A percentile compares a stretch with the other conserved stretches of the same genome.
Conservation (phyloP, 257 asterid genomes). For the Plantago elongata region DNA sequence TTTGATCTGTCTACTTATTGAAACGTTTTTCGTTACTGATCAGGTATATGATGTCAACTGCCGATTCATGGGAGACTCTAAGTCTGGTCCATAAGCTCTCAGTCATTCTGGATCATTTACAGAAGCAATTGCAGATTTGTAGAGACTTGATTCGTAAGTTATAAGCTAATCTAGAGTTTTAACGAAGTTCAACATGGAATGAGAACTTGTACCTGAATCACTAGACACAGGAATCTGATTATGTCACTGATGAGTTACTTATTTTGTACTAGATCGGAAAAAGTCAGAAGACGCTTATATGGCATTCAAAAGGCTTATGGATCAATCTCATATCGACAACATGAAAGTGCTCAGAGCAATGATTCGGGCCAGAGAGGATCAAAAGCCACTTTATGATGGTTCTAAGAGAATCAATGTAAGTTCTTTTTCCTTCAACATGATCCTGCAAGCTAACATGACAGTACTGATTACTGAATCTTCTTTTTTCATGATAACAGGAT, state of each 20-base stretch:
- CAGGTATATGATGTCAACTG: constrained; percentile 42
- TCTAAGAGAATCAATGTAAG: constrained; percentile 28
- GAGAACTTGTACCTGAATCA: no score
- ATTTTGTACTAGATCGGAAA: constrained; percentile 25
- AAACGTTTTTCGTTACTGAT: constrained; percentile 3
- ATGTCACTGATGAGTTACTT: neutral
- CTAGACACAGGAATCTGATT: neutral
- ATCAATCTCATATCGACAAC: constrained; percentile 46
- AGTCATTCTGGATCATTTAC: constrained; percentile 47
- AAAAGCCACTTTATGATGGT: constrained; percentile 44
- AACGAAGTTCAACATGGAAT: neutral
- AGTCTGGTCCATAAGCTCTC: constrained; percentile 56
- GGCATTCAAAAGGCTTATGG: constrained; percentile 34
- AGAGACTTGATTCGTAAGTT: constrained; percentile 35
- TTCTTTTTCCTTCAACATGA: neutral
- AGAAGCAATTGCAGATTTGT: constrained; percentile 26
- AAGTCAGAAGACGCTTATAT: constrained; percentile 30
- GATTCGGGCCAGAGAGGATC: constrained; percentile 36
- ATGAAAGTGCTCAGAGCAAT: constrained; percentile 43
- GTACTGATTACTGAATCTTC: neutral
- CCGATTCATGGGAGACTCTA: constrained; percentile 55
- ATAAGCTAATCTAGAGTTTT: no score
- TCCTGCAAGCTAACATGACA: neutral
- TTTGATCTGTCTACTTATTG: no score
- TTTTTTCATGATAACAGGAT: constrained; percentile 35